Evolutionary conservation across 305 asterid species (phyloP).

Genomic region (Solanum hybrid): DNA sequence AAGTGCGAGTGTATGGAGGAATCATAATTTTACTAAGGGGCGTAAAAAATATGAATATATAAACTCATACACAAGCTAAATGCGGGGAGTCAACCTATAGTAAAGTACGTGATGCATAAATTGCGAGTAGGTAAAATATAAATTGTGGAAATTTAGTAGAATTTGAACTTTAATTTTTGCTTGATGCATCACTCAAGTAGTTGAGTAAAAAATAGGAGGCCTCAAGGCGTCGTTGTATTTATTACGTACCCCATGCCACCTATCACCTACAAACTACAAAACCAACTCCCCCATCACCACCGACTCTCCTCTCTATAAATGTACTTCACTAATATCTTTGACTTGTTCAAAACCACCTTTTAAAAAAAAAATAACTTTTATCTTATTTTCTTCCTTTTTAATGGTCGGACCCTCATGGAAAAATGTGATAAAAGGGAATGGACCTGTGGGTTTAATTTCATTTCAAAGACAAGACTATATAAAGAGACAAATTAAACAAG

Average conservation of each 20-base stretch:
- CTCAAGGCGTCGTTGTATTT: slow-evolving; percentile 1
- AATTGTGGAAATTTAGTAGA: neutral
- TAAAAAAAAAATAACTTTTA: too few relatives aligned
- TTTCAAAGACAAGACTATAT: neutral
- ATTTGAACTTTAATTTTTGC: neutral
- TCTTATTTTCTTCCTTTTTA: neutral
- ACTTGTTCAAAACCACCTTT: neutral
- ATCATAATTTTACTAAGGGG: neutral
- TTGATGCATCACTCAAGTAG: neutral
- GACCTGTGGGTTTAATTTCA: neutral
- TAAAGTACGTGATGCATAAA: neutral
- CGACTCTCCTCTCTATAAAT: neutral
- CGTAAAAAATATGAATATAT: neutral
- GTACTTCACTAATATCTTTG: neutral
- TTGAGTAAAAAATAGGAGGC: neutral
- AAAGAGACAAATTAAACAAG: neutral
- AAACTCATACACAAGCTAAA: neutral
- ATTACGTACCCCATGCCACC: neutral
- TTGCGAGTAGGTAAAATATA: neutral
- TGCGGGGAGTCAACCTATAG: neutral
- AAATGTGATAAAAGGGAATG: neutral
- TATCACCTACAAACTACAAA: neutral
- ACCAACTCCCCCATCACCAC: neutral
- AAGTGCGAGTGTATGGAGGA: neutral
- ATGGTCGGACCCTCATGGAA: neutral